Conservation (phyloP, 495 filamentous ascomycete genomes). For the Neurospora sp. region DNA sequence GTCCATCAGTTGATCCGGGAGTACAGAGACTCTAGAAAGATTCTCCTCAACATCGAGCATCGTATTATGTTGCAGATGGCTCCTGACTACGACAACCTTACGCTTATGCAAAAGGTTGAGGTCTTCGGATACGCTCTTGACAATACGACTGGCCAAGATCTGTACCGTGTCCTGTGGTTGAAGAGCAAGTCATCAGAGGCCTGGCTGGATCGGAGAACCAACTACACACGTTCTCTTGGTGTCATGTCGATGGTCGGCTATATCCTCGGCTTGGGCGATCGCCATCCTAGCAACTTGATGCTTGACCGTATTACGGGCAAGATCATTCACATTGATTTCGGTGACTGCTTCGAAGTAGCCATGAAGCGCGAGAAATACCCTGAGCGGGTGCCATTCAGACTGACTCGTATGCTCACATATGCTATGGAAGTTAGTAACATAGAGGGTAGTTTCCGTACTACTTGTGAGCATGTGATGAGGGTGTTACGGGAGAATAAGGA, state of each 20-base stretch:
- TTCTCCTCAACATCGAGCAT: slow-evolving; percentile 97
- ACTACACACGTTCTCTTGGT: slow-evolving; percentile 92
- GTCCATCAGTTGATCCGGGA: slow-evolving; percentile 93
- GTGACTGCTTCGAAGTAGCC: slow-evolving; percentile 98
- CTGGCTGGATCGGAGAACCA: slow-evolving; percentile 93
- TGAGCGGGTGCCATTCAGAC: slow-evolving; percentile 90
- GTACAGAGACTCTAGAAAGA: slow-evolving; percentile 92
- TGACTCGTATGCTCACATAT: slow-evolving; percentile 97
- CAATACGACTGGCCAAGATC: slow-evolving; percentile 96
- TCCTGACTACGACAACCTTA: slow-evolving; percentile 95
- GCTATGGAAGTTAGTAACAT: slow-evolving; percentile 99
- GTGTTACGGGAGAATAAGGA: slow-evolving; percentile 95
- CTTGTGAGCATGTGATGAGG: slow-evolving; percentile 96
- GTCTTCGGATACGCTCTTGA: slow-evolving; percentile 98
- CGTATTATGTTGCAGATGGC: slow-evolving; percentile 99
- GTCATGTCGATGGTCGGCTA: slow-evolving; percentile 99
- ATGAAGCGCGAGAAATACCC: slow-evolving; percentile 99
- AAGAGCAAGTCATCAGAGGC: slow-evolving; percentile 97
- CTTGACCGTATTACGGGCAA: slow-evolving; percentile 90
- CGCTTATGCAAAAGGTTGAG: slow-evolving; percentile 99
- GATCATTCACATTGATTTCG: slow-evolving; percentile 97
- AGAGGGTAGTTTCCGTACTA: slow-evolving; percentile 93
- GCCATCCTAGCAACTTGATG: slow-evolving; percentile 95
- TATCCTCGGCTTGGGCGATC: slow-evolving; percentile 90
- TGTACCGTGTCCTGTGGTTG: slow-evolving; percentile 95